Percentiles rank a stretch among this genome's conserved stretches.
Evolutionary conservation across 106 monocot genomes (phyloP).

Genomic region (Apostasia shenzhenica): DNA sequence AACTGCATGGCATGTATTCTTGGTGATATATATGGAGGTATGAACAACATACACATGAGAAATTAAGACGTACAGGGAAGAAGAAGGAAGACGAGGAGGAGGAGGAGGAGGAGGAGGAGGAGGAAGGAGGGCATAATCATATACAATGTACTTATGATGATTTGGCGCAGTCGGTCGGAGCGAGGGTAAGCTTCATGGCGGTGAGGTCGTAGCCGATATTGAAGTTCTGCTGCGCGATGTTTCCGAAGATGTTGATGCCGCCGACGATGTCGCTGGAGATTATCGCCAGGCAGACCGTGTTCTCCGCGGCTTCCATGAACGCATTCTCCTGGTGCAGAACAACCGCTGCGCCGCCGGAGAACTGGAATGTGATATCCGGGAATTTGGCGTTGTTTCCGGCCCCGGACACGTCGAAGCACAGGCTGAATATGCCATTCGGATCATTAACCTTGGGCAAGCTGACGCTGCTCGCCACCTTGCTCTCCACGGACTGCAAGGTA

Average conservation of each 20-base stretch:
- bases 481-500: not conserved
- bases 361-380: conserved; percentile 20
- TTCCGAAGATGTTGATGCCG: not conserved
- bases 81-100: too few species aligned
- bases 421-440: not conserved
- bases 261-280: not conserved
- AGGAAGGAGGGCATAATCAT: too few species aligned
- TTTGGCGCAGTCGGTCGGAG: not conserved
- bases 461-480: not conserved
- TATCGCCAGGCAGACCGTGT: conserved; percentile 18
- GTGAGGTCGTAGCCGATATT: not conserved
- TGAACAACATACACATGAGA: too few species aligned
- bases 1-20: too few species aligned
- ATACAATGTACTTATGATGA: not conserved
- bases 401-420: conserved; percentile 18
- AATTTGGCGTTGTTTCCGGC: not conserved
- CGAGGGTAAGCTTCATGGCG: not conserved
- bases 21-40: too few species aligned
- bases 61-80: too few species aligned
- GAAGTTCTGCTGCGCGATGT: not conserved
- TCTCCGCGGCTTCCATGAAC: not conserved
- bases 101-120: too few species aligned
- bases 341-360: conserved; percentile 15
- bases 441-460: conserved; percentile 3
- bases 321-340: conserved; percentile 8